Evolutionary conservation across 163 green algal species (phyloP).

Genomic region (Scenedesmus sp.): DNA sequence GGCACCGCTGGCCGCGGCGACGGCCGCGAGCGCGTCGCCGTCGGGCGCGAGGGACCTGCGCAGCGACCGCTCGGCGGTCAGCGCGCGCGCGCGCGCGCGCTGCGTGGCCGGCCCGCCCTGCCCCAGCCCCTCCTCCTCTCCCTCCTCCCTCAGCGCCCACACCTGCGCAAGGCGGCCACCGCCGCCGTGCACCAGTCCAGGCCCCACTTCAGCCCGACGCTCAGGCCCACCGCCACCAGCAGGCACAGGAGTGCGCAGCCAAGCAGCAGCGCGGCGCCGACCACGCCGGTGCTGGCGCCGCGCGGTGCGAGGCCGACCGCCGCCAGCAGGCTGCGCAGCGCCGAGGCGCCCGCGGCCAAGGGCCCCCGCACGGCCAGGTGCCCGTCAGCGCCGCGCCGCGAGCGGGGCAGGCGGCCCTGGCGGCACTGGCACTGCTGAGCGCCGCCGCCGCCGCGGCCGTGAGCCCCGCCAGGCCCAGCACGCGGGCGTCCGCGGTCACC

Average conservation of each 20-base stretch:
- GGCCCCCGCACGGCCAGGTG: no score
- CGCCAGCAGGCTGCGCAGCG: neutral
- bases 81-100: no score
- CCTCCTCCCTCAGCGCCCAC: neutral
- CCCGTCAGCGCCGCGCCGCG: no score
- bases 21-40: conserved; percentile 24
- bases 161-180: conserved; percentile 34
- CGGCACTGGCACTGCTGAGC: no score
- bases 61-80: neutral
- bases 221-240: conserved; percentile 11
- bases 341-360: neutral
- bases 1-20: conserved; percentile 19
- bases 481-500: conserved; percentile 13
- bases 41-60: conserved; percentile 31
- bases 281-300: neutral
- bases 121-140: neutral
- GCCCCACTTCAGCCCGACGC: conserved; percentile 6
- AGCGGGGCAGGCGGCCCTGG: no score
- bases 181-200: conserved; percentile 2
- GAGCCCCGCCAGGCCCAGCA: conserved; percentile 1
- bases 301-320: neutral
- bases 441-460: conserved; percentile 16
- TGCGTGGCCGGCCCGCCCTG: neutral
- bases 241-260: conserved; percentile 14
- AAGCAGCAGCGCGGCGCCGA: conserved; percentile 15